Evolutionary conservation across 1,284 basidiomycete genomes (phyloP).

Genomic region (Microbotryum saponariae): DNA sequence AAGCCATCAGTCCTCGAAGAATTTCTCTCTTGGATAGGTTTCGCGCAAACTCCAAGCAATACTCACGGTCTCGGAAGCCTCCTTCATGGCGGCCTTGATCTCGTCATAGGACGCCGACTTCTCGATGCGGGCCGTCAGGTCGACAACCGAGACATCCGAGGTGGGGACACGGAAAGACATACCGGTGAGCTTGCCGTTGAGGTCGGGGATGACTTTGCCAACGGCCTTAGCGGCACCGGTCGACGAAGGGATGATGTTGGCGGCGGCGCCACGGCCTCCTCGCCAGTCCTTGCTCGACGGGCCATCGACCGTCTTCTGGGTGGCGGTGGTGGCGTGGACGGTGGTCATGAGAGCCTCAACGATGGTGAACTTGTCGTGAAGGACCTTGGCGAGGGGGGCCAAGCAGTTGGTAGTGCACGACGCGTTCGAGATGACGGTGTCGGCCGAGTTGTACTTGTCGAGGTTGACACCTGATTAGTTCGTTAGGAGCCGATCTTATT

Average conservation of each 20-base stretch:
- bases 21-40: not conserved
- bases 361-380: conserved; percentile 94
- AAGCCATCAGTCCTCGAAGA: not conserved
- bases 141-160: conserved; percentile 94
- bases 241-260: conserved; percentile 99
- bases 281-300: conserved; percentile 82
- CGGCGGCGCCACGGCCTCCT: conserved; percentile 90
- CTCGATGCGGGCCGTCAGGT: conserved; percentile 89
- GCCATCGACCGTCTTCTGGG: conserved; percentile 98
- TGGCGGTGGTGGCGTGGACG: conserved; percentile 77
- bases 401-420: conserved; percentile 99
- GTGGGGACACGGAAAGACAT: conserved; percentile 98
- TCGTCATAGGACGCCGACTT: conserved; percentile 78
- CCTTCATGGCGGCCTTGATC: conserved; percentile 83
- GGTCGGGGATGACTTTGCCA: conserved; percentile 93
- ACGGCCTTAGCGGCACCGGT: conserved; percentile 96
- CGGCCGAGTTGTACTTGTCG: conserved; percentile 82
- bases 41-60: not conserved
- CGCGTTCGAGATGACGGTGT: conserved; percentile 92
- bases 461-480: conserved; percentile 78
- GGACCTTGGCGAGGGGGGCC: conserved; percentile 94
- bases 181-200: conserved; percentile 97
- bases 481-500: not conserved
- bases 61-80: conserved; percentile 59
- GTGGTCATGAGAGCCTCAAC: conserved; percentile 98